Base-by-base conservation (phyloP, 108 stramenopile genomes). In the Nannochloropsis granulata region DNA sequence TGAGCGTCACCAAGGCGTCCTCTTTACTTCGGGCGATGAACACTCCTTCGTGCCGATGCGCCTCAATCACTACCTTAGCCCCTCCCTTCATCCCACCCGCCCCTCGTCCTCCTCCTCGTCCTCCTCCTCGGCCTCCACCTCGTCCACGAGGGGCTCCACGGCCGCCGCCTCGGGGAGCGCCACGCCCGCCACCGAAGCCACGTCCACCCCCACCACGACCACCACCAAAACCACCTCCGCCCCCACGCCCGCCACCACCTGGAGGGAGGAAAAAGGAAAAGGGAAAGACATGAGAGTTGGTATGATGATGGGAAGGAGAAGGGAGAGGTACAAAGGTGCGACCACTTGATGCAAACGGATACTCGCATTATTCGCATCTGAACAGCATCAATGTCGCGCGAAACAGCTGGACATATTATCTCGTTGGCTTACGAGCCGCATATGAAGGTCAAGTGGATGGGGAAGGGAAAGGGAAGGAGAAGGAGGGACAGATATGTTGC, bases 21-120 rank as follows among this genome's bases (percentile, higher is more conserved):
- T 98, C 98, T 91, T 99, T 99, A 43, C 96, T 96, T 79, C 96
- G 93, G 21, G 98, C 97, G 80, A 98, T 94, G 91, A 98, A 99
- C 46, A 99, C 94, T 81, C 98, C 98, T 86, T 96, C 94, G 91
- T 99, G 98, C 71, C 97, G 92, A 89, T 97, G 97, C 24, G 96
- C 95, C 85, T 90, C 90, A 79, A 98, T 93, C 26, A 97, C 88
- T 16, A 97, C 97, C 90, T 99, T 99, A 85, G 96, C 89, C 11
- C 98, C 98, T 13, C 92, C 92, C 23, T 90, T 90, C 89, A 92
- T 89, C 92, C 92, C 2, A 91, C 92, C 23, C 91, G 79, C 56
- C 91, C 78, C 10, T 92, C 92, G 24, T 90, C 90, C 0, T 87
- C 56, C 56, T n/a, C 56, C 56, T 71, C 56, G 56, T 2, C 56